Percentiles rank a stretch among this genome's conserved stretches.
Conservation (phyloP, 2,329 filamentous ascomycete genomes). For the Claviceps sp. region DNA sequence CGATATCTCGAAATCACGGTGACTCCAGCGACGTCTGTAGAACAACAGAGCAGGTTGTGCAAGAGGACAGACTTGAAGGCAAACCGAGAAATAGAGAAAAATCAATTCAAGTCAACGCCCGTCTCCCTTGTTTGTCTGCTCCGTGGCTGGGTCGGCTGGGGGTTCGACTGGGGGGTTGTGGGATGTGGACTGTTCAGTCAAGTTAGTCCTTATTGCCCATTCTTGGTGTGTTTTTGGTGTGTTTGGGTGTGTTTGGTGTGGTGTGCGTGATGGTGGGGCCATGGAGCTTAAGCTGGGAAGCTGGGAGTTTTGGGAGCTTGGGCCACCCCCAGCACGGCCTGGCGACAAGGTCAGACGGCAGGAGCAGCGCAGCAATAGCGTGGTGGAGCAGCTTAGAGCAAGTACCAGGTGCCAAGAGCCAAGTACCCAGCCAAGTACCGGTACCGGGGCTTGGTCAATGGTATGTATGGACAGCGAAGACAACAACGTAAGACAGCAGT, state of each 20-base stretch:
- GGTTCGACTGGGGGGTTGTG: not conserved
- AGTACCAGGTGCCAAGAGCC: not conserved
- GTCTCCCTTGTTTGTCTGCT: not conserved
- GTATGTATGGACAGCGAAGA: not conserved
- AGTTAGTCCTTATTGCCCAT: not conserved
- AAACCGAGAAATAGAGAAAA: not conserved
- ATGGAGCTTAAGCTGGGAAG: not conserved
- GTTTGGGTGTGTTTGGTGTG: not conserved
- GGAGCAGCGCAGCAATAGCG: not conserved
- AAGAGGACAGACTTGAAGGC: not conserved
- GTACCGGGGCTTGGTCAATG: not conserved
- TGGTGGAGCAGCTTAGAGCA: not conserved
- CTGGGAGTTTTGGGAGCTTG: not conserved
- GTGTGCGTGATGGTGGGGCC: no score
- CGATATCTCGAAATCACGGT: no score
- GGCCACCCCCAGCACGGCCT: not conserved
- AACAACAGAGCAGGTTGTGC: not conserved
- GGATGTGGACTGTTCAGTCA: not conserved
- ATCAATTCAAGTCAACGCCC: not conserved
- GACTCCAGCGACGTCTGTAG: not conserved
- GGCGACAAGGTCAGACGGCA: not conserved
- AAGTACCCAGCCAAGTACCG: not conserved
- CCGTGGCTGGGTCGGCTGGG: not conserved
- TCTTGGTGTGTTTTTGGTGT: not conserved
- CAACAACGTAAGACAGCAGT: no score